Evolutionary conservation across 176 grass and related monocot genomes (phyloP), one percentile per base, ranked within the genome.

Genomic region (Raddia guianensis): DNA sequence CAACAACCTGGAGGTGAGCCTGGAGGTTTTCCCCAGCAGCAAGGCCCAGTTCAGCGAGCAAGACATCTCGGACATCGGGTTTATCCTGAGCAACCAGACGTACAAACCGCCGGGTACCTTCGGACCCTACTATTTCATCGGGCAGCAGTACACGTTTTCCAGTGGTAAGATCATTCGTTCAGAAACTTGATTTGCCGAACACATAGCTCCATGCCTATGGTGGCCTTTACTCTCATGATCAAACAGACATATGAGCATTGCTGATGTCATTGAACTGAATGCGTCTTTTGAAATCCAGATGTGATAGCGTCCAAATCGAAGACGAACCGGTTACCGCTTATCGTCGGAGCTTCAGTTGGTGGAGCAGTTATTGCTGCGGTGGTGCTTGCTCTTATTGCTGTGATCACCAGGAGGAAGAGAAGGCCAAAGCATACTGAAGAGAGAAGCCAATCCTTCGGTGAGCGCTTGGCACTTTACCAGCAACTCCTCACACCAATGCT

Each of bases 51-150:
- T 97, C 5, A 9, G 13, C 3, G 87, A 83, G 54, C 61, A 63
- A 19, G 91, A 97, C 12, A 86, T 90, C 12, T 15, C 43, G 2
- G 27, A 8, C 1, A 37, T 94, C 70, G 95, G 68, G 14, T 92
- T 90, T 72, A 54, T 98, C 5, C 53, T 98, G 2, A 98, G 86
- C 68, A 98, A 91, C 20, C 95, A 94, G 73, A 94, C 86, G 0
- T 98, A 94, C 2, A 98, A 98, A 61, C 95, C 95, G 11, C 44
- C 73, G 0, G 0, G 0, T 1, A 12, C 0, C 6, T 98, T 85
- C 2, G 95, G 95, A 7, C 92, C 92, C 5, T 98, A 91, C 75
- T 89, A 49, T 76, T 98, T 98, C 84, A 66, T 89, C 5, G 83
- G 14, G 10, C 77, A 94, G 77, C 16, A 55, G 0, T 98, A 98